Percentiles rank a stretch among this genome's conserved stretches.
These are phyloP conservation scores for Fusarium tjaetaba DNA, from an alignment of 2,329 filamentous ascomycete genomes.

Conservation along the genomic window DNA sequence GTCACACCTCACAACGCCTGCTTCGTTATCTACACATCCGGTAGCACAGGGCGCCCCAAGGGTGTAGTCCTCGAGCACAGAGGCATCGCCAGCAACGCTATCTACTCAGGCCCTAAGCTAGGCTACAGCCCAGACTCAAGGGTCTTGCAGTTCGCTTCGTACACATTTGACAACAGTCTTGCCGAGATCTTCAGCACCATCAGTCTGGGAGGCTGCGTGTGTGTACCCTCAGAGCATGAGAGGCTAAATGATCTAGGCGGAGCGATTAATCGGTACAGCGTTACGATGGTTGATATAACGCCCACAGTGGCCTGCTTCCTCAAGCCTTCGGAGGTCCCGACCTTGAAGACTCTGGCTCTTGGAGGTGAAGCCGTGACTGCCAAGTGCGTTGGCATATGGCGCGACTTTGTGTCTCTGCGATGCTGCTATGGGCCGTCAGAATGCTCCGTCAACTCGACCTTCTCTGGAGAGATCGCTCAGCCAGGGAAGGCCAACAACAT, in stretches of 20 bases:
- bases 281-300: conserved; percentile 29
- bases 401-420: conserved; percentile 23
- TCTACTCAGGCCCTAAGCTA: conserved; percentile 14
- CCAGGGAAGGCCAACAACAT: conserved; percentile 31
- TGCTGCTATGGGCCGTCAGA: conserved; percentile 33
- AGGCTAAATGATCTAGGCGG: conserved; percentile 25
- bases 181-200: conserved; percentile 29
- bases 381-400: conserved; percentile 34
- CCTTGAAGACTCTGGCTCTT: conserved; percentile 23
- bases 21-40: conserved; percentile 37
- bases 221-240: conserved; percentile 33
- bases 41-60: conserved; percentile 27
- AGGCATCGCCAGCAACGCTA: conserved; percentile 19
- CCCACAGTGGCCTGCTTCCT: conserved; percentile 32
- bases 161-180: conserved; percentile 35
- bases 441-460: conserved; percentile 29
- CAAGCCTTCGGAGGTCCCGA: conserved; percentile 15
- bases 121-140: conserved; percentile 18
- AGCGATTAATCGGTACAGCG: conserved; percentile 16
- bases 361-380: conserved; percentile 29
- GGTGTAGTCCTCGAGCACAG: conserved; percentile 30
- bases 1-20: conserved; percentile 18
- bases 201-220: conserved; percentile 18
- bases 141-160: conserved; percentile 34
- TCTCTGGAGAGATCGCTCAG: conserved; percentile 10